Evolutionary conservation across 192 early-diverging fungal species (phyloP).

Genomic region (Pilobolus umbonatus): DNA sequence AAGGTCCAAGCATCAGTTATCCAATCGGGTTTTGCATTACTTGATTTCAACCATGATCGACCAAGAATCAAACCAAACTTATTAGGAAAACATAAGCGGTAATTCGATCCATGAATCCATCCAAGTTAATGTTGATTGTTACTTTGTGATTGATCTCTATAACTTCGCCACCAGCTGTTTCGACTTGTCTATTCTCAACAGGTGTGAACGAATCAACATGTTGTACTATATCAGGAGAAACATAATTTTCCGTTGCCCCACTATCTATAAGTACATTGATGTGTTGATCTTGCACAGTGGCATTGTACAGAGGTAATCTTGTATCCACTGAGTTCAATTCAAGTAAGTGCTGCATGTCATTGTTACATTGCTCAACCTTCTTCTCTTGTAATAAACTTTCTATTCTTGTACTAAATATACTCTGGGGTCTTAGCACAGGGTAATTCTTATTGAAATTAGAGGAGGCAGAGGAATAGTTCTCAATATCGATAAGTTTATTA

Average conservation of each 20-base stretch:
- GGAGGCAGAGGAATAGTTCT: not conserved
- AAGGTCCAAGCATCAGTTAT: not conserved
- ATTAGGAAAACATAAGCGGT: not conserved
- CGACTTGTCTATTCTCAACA: not conserved
- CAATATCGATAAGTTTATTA: not conserved
- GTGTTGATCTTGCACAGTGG: not conserved
- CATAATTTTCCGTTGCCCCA: slow-evolving; percentile 9
- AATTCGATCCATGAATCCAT: not conserved
- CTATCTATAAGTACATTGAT: not conserved
- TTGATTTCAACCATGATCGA: not conserved
- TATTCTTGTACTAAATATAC: no score
- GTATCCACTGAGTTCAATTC: no score
- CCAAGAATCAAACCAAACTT: slow-evolving; percentile 10
- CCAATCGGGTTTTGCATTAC: not conserved
- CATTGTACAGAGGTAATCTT: slow-evolving; percentile 4
- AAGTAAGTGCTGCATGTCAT: not conserved
- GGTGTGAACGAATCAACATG: not conserved
- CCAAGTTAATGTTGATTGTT: not conserved
- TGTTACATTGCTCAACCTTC: no score
- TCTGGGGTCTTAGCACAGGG: not conserved
- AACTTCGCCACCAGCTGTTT: slow-evolving; percentile 1
- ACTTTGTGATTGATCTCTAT: not conserved
- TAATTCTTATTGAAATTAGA: not conserved
- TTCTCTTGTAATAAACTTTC: no score
- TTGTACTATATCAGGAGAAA: not conserved